Conservation (phyloP, 331 rosid species). For the Cucumis variabilis region DNA sequence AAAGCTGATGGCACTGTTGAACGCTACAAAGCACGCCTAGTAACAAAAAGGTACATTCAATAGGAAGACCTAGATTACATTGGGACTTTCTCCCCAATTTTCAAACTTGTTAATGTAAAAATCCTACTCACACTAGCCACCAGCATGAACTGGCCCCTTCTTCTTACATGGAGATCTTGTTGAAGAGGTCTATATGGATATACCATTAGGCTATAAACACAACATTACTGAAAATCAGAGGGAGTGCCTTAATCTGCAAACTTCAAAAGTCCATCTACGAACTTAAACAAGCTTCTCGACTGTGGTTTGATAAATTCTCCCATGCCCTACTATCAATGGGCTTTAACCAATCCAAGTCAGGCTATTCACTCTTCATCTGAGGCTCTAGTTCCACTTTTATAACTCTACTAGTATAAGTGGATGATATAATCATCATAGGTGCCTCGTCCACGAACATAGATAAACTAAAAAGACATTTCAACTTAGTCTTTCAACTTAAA, state of each 20-base stretch:
- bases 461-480: accelerated
- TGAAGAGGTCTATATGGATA: neutral
- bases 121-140: neutral
- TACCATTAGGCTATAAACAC: neutral
- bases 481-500: too few species aligned
- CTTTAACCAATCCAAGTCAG: neutral
- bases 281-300: neutral
- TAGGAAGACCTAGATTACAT: neutral
- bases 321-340: neutral
- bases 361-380: neutral
- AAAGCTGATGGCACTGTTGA: neutral
- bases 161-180: neutral
- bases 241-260: neutral
- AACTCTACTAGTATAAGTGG: neutral
- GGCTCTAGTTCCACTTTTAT: neutral
- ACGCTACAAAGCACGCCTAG: neutral
- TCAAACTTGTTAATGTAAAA: neutral
- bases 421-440: neutral
- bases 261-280: neutral
- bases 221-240: neutral
- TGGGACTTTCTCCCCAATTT: neutral
- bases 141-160: neutral
- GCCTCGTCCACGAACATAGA: accelerated
- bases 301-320: neutral
- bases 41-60: neutral